Conservation (phyloP, 768 basidiomycete genomes). For the Termitomyces sp. region DNA sequence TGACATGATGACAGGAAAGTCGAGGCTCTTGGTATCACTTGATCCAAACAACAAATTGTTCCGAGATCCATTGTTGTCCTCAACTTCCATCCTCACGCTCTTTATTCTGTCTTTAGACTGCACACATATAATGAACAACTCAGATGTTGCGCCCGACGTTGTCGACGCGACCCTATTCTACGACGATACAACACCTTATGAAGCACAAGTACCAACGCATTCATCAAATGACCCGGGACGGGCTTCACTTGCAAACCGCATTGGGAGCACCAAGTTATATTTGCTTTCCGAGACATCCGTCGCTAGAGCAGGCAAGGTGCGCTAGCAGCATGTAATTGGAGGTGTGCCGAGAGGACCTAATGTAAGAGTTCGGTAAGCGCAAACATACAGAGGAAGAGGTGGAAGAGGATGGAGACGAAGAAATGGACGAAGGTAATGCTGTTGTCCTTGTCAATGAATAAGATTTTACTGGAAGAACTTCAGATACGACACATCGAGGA, state of each 20-base stretch:
- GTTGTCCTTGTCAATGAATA: not conserved
- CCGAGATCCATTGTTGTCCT: constrained; percentile 4
- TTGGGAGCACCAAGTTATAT: constrained; percentile 72
- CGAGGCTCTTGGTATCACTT: not conserved
- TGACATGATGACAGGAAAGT: constrained; percentile 26
- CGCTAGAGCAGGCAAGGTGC: constrained; percentile 66
- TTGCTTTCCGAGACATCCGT: constrained; percentile 64
- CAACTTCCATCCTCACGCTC: constrained; percentile 1
- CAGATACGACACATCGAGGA: constrained; percentile 44
- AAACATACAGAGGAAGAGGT: constrained; percentile 30
- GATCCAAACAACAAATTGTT: constrained; percentile 8
- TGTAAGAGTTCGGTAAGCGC: constrained; percentile 41
- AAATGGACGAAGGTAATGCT: constrained; percentile 28
- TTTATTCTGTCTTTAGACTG: constrained; percentile 6
- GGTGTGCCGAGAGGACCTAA: constrained; percentile 37
- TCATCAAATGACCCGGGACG: constrained; percentile 21
- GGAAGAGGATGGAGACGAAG: constrained; percentile 24
- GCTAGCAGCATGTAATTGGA: constrained; percentile 39
- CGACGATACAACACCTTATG: constrained; percentile 50
- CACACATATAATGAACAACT: constrained; percentile 41
- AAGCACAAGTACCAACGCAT: constrained; percentile 44
- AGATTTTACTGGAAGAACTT: not conserved
- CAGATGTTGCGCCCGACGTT: constrained; percentile 24
- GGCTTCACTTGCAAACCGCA: constrained; percentile 55
- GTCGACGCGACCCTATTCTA: constrained; percentile 36